These are phyloP conservation scores for Neurospora intermedia DNA, from an alignment of 495 filamentous ascomycete species.

Conservation along the genomic window DNA sequence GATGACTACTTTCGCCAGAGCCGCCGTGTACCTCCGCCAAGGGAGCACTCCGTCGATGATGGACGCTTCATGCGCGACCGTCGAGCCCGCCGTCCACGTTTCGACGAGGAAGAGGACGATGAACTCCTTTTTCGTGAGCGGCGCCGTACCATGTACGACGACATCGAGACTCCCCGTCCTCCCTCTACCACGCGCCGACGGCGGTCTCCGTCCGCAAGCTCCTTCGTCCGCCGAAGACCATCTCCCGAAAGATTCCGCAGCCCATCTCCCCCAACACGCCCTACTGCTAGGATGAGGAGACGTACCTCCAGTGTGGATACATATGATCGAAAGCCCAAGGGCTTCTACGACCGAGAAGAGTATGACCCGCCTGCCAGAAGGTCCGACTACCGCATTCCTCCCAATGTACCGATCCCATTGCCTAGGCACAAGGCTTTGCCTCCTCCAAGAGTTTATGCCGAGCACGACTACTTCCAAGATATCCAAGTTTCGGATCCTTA, in stretches of 20 bases:
- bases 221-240: conserved; percentile 21
- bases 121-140: conserved; percentile 24
- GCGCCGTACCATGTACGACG: conserved; percentile 28
- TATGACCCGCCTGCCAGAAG: conserved; percentile 27
- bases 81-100: conserved; percentile 13
- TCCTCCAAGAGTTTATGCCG: conserved; percentile 40
- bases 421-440: conserved; percentile 36
- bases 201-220: conserved; percentile 17
- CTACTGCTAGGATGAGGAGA: conserved; percentile 18
- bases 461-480: conserved; percentile 42
- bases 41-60: conserved; percentile 23
- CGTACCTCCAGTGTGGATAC: conserved; percentile 39
- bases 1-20: conserved; percentile 14
- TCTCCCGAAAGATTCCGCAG: conserved; percentile 25
- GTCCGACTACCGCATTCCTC: conserved; percentile 34
- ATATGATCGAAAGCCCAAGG: conserved; percentile 38
- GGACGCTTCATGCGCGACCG: conserved; percentile 22
- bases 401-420: conserved; percentile 43
- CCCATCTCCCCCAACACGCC: conserved; percentile 23
- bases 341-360: conserved; percentile 39
- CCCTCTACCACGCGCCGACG: conserved; percentile 4
- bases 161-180: conserved; percentile 18
- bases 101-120: conserved; percentile 33
- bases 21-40: conserved; percentile 7
- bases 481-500: conserved; percentile 59